A percentile compares a stretch with the other conserved stretches of the same genome.
phyloP scores from a whole-genome alignment of 2,329 filamentous ascomycete genomes.

The Penicillium nordicum region DNA sequence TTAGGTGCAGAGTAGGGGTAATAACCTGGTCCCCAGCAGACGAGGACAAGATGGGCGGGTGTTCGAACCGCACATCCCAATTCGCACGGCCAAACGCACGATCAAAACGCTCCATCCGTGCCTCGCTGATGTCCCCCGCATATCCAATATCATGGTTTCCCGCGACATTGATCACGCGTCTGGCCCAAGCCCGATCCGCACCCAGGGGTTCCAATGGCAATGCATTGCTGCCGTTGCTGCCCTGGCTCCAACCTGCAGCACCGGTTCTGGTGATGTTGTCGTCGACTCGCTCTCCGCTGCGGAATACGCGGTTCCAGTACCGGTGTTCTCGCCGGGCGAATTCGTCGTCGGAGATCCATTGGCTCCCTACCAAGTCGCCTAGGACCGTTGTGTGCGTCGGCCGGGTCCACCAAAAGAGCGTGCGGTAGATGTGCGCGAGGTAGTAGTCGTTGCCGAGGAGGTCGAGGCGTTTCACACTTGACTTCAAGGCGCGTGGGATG shows the following conservation, averaged over 20 bases:
- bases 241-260: slow-evolving; percentile 40
- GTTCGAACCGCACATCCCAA: slow-evolving; percentile 78
- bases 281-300: slow-evolving; percentile 60
- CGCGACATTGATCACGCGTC: slow-evolving; percentile 78
- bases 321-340: slow-evolving; percentile 69
- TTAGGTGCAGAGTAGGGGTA: slow-evolving; percentile 67
- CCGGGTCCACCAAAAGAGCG: slow-evolving; percentile 74
- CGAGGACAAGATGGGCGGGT: slow-evolving; percentile 40
- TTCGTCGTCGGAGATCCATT: slow-evolving; percentile 87
- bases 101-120: slow-evolving; percentile 77
- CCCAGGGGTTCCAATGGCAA: slow-evolving; percentile 28
- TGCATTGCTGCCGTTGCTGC: slow-evolving; percentile 18
- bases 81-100: slow-evolving; percentile 80
- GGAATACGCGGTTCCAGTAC: slow-evolving; percentile 79
- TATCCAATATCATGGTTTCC: slow-evolving; percentile 98
- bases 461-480: slow-evolving; percentile 75
- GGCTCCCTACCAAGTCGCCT: slow-evolving; percentile 87
- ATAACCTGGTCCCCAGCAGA: neutral
- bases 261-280: slow-evolving; percentile 42
- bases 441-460: slow-evolving; percentile 93
- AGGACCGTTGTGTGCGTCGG: slow-evolving; percentile 87
- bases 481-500: slow-evolving; percentile 63
- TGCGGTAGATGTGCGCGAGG: slow-evolving; percentile 86
- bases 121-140: slow-evolving; percentile 79
- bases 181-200: slow-evolving; percentile 60